phyloP scores from a whole-genome alignment of 2,329 filamentous ascomycete genomes.

The Penicillium sp. region DNA sequence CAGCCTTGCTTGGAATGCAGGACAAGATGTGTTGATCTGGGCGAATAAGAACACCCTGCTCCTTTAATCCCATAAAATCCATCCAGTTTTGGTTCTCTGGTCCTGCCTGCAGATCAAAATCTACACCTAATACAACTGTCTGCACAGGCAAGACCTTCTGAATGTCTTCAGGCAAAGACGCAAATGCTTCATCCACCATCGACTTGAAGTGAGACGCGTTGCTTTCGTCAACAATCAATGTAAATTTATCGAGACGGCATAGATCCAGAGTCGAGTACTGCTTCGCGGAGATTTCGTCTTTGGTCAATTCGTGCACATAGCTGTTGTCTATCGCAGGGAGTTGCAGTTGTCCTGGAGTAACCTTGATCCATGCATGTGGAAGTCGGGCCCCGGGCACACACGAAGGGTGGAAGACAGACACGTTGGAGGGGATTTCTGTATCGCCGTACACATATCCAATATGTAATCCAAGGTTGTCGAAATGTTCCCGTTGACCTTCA shows the following conservation, averaged over 20 bases:
- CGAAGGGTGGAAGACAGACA: conserved; percentile 40
- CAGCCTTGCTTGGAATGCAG: background rate
- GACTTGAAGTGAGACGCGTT: background rate
- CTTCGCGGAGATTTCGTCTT: background rate
- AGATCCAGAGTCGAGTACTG: conserved; percentile 7
- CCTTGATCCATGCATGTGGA: conserved; percentile 8
- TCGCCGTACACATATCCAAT: conserved; percentile 48
- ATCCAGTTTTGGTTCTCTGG: background rate
- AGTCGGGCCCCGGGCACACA: conserved; percentile 37
- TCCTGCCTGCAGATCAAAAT: background rate
- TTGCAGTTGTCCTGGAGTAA: background rate
- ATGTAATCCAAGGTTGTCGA: conserved; percentile 43
- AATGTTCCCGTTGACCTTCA: conserved; percentile 43
- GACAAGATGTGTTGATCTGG: conserved; percentile 10
- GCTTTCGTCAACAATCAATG: background rate
- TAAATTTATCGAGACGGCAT: conserved; percentile 2
- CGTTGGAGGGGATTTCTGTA: conserved; percentile 33
- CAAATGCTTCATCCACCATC: background rate
- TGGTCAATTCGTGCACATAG: conserved; percentile 3
- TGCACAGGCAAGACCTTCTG: background rate
- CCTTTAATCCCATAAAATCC: conserved; percentile 1
- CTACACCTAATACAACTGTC: background rate
- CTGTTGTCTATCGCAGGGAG: conserved; percentile 2
- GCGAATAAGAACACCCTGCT: conserved; percentile 1
- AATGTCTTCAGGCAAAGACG: background rate